Conservation (phyloP, 352 stramenopile species). For the Pythium chondricola region DNA sequence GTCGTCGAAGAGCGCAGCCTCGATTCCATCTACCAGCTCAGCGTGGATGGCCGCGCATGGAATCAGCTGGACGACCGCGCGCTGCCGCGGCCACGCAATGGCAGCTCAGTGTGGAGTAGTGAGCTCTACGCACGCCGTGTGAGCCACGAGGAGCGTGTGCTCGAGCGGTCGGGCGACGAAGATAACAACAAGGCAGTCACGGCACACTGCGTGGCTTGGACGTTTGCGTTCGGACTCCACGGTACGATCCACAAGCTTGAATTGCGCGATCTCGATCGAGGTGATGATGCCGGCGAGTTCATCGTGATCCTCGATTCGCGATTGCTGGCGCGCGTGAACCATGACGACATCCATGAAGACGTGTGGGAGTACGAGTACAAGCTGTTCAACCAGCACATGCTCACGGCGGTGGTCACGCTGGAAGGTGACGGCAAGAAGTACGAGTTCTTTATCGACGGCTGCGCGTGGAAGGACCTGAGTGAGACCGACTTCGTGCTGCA, state of each 20-base stretch:
- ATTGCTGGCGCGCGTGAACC: slow-evolving; percentile 43
- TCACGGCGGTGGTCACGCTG: slow-evolving; percentile 59
- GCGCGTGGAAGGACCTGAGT: slow-evolving; percentile 59
- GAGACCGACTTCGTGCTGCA: slow-evolving; percentile 82
- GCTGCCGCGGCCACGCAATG: slow-evolving; percentile 18
- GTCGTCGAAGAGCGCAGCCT: slow-evolving; percentile 66
- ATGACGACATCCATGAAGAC: slow-evolving; percentile 60
- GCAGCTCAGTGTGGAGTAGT: slow-evolving; percentile 64
- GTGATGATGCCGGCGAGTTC: slow-evolving; percentile 68
- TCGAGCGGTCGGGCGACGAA: slow-evolving; percentile 16
- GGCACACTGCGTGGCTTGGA: slow-evolving; percentile 59
- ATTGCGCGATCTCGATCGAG: slow-evolving; percentile 53
- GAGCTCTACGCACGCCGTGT: slow-evolving; percentile 75
- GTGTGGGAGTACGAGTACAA: slow-evolving; percentile 74
- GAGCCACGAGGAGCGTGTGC: slow-evolving; percentile 32
- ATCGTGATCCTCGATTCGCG: slow-evolving; percentile 72
- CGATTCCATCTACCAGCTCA: slow-evolving; percentile 66
- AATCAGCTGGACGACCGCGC: slow-evolving; percentile 56
- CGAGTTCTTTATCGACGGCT: slow-evolving; percentile 74
- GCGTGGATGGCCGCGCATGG: slow-evolving; percentile 56
- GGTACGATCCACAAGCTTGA: slow-evolving; percentile 75
- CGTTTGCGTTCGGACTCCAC: slow-evolving; percentile 76
- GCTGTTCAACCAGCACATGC: slow-evolving; percentile 60
- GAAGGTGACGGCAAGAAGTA: slow-evolving; percentile 61
- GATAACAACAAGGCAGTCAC: slow-evolving; percentile 23